A percentile compares a stretch with the other conserved stretches of the same genome.
Evolutionary conservation across 805 yeast species (phyloP).

Genomic region (Saccharomycopsis javanensis): DNA sequence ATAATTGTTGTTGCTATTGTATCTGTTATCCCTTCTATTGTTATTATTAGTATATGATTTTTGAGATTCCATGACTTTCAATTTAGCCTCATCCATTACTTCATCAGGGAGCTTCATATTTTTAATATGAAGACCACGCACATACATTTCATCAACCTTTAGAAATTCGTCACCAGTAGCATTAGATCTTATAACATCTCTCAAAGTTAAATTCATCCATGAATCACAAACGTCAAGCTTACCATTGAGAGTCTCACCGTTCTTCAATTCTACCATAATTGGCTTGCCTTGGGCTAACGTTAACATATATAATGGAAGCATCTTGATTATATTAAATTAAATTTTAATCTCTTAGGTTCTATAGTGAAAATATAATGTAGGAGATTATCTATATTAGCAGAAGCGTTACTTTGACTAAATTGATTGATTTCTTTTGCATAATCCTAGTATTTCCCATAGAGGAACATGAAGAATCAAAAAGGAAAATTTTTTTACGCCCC

Average conservation of each 20-base stretch:
- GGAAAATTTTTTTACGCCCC: not conserved
- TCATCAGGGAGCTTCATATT: conserved; percentile 68
- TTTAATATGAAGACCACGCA: conserved; percentile 79
- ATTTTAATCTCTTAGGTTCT: too few species aligned
- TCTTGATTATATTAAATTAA: not conserved
- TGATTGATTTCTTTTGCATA: not conserved
- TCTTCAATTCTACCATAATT: conserved; percentile 79
- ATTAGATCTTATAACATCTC: conserved; percentile 61
- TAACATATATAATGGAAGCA: conserved; percentile 83
- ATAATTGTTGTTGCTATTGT: conserved; percentile 23
- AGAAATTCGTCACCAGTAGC: conserved; percentile 51
- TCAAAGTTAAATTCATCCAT: conserved; percentile 89
- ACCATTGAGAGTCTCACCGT: conserved; percentile 86
- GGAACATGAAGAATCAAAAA: not conserved
- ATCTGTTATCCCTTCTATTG: conserved; percentile 23
- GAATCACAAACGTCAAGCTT: conserved; percentile 77
- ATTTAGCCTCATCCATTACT: conserved; percentile 66
- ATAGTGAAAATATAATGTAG: too few species aligned
- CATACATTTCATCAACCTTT: conserved; percentile 63
- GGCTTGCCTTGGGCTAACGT: conserved; percentile 88
- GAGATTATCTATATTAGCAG: too few species aligned
- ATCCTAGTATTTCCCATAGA: not conserved
- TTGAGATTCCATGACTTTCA: conserved; percentile 44
- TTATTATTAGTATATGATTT: conserved; percentile 33
- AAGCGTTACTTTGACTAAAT: not conserved